These are phyloP conservation scores for Colletotrichum sojae DNA, from an alignment of 2,329 filamentous ascomycete species.

Conservation along the genomic window DNA sequence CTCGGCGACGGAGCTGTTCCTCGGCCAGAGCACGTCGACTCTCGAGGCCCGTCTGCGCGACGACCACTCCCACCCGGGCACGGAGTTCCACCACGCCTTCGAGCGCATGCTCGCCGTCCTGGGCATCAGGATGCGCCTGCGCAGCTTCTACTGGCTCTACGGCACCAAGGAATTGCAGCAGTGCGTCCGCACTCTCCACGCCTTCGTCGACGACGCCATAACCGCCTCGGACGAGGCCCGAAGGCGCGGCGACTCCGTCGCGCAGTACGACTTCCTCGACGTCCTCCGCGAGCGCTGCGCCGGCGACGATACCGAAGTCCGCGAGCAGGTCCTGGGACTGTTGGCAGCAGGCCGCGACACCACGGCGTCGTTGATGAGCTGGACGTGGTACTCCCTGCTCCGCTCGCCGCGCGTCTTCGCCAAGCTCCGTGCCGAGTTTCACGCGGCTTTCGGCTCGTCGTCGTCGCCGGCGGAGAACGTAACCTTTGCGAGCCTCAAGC, in stretches of 20 bases:
- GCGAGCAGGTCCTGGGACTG: slow-evolving; percentile 32
- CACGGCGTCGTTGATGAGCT: slow-evolving; percentile 43
- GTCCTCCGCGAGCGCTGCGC: slow-evolving; percentile 36
- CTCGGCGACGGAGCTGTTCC: slow-evolving; percentile 36
- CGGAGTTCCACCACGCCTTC: slow-evolving; percentile 35
- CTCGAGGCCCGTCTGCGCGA: slow-evolving; percentile 17
- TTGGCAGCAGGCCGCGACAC: slow-evolving; percentile 46
- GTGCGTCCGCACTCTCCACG: slow-evolving; percentile 29
- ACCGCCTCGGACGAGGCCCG: slow-evolving; percentile 24
- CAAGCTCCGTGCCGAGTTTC: slow-evolving; percentile 40
- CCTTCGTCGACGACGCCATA: slow-evolving; percentile 41
- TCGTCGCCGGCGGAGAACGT: neutral
- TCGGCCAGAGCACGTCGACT: slow-evolving; percentile 30
- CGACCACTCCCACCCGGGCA: slow-evolving; percentile 23
- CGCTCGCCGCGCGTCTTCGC: slow-evolving; percentile 34
- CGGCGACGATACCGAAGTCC: slow-evolving; percentile 22
- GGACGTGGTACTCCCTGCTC: slow-evolving; percentile 43
- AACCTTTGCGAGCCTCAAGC: slow-evolving; percentile 43
- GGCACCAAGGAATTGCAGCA: neutral
- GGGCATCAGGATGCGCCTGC: slow-evolving; percentile 33
- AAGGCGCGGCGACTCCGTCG: slow-evolving; percentile 15
- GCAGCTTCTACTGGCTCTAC: slow-evolving; percentile 33
- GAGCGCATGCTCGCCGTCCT: slow-evolving; percentile 29
- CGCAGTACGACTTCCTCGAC: slow-evolving; percentile 40
- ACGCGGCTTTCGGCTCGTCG: slow-evolving; percentile 19